phyloP scores from a whole-genome alignment of 2,329 filamentous ascomycete genomes.

The Monosporascus ibericus region DNA sequence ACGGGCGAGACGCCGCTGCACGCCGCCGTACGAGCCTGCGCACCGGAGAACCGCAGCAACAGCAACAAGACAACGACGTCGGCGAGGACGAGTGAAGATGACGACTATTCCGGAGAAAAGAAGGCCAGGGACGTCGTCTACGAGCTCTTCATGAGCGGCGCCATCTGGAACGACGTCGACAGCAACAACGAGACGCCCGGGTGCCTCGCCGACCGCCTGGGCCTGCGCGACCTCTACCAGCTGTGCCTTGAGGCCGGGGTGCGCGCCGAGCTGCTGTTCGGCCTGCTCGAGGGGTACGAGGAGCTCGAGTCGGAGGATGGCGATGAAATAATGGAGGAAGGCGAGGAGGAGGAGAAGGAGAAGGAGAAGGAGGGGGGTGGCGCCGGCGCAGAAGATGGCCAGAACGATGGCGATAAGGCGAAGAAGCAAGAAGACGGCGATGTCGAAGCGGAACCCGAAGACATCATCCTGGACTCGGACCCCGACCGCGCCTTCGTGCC shows the following conservation, averaged over 20 bases:
- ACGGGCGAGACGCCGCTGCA: slow-evolving; percentile 87
- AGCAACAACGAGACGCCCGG: slow-evolving; percentile 82
- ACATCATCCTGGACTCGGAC: slow-evolving; percentile 19
- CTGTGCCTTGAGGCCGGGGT: slow-evolving; percentile 86
- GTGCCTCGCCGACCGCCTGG: slow-evolving; percentile 70
- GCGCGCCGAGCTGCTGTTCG: slow-evolving; percentile 80
- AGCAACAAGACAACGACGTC: not conserved
- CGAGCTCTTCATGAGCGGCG: slow-evolving; percentile 77
- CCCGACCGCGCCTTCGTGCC: slow-evolving; percentile 26
- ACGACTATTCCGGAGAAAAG: slow-evolving; percentile 37
- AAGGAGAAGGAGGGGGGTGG: slow-evolving; percentile 22
- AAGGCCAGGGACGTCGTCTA: slow-evolving; percentile 62
- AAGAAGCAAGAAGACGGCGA: slow-evolving; percentile 15
- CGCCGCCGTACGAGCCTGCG: slow-evolving; percentile 77
- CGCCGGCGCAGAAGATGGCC: slow-evolving; percentile 23
- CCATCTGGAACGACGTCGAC: slow-evolving; percentile 97
- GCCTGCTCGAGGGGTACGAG: slow-evolving; percentile 76
- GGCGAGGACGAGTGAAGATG: slow-evolving; percentile 11
- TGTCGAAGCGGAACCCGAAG: slow-evolving; percentile 8
- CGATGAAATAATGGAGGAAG: slow-evolving; percentile 32
- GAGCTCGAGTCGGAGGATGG: slow-evolving; percentile 55
- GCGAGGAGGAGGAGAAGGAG: slow-evolving; percentile 25
- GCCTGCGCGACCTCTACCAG: slow-evolving; percentile 66
- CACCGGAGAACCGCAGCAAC: slow-evolving; percentile 26
- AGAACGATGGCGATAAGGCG: slow-evolving; percentile 13